Evolutionary conservation across 1,284 basidiomycete species (phyloP), one percentile per base, ranked within the genome.

Genomic region (Pterula multifida): DNA sequence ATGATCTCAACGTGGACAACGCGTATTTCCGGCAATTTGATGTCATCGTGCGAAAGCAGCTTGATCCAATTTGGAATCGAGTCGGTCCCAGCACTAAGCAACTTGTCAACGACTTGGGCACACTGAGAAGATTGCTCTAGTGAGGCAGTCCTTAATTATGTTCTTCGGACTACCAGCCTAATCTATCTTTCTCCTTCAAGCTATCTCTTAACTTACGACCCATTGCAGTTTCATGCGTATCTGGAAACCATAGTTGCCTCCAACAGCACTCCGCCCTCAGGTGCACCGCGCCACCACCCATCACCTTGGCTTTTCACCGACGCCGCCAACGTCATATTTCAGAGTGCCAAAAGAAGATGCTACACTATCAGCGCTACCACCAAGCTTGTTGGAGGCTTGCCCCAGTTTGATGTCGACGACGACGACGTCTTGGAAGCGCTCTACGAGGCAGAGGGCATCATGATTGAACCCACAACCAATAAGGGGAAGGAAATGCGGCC

Each of bases 21-120:
- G 90, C 92, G 0, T 93, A 98, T 58, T 98, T 98, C 66, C 79
- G 84, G 25, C 91, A 88, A 1, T 99, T 98, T 61, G 95, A 98
- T 60, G 72, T 81, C 21, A 76, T 96, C 49, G 92, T 98, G 1
- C 79, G 94, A 6, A 78, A 83, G 42, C 90, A 93, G 58, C 78
- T 98, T 3, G 90, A 96, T 62, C 79, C 93, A 0, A 85, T 97
- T 2, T 98, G 96, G 96, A 93, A 98, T 65, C 90, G 91, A 64
- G 90, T 97, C 23, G 90, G 92, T 1, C 81, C 88, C 2, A 85
- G 81, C 57, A 98, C 93, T 0, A 93, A 92, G 60, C 88, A 93
- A 55, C 79, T 98, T 11, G 92, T 98, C 3, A 78, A 76, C 47
- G 95, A 98, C 60, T 75, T 99, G 3, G 82, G 85, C 0, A 88